Percentiles rank a stretch among this genome's conserved stretches.
Conservation (phyloP, 31 red algal species). For the Endocladia muricata region DNA sequence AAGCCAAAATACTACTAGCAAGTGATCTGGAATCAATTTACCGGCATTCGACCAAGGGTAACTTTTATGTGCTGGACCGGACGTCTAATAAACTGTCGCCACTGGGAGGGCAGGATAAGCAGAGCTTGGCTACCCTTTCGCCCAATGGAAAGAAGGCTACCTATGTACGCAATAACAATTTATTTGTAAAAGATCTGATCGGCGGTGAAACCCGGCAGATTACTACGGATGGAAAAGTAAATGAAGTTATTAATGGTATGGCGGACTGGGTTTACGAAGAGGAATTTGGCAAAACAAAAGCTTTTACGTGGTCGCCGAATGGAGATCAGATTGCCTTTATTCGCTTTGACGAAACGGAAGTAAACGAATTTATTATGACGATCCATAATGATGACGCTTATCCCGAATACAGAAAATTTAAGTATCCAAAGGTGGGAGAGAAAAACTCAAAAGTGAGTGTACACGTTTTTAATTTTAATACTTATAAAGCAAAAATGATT, state of each 20-base stretch:
- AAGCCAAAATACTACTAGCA: no score
- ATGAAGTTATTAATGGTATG: background rate
- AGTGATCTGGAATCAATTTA: no score
- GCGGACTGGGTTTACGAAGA: background rate
- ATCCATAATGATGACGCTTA: background rate
- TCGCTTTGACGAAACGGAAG: background rate
- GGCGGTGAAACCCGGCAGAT: background rate
- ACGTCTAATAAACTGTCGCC: no score
- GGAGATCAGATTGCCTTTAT: conserved; percentile 1
- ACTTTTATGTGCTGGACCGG: no score
- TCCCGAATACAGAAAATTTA: background rate
- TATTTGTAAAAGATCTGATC: background rate
- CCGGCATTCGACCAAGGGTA: no score
- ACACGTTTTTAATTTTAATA: background rate
- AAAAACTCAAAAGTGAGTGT: background rate
- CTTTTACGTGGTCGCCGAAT: background rate
- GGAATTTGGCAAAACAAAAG: background rate
- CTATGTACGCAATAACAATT: background rate
- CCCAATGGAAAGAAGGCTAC: background rate
- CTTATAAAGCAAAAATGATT: background rate
- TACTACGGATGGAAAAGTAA: background rate
- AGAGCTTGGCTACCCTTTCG: no score
- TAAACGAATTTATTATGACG: background rate
- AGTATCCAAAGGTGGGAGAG: background rate
- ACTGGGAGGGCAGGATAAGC: no score